A percentile compares a stretch with the other conserved stretches of the same genome.
These are phyloP conservation scores for Orbilia blumenaviensis DNA, from an alignment of 2,329 filamentous ascomycete genomes.

Conservation along the genomic window DNA sequence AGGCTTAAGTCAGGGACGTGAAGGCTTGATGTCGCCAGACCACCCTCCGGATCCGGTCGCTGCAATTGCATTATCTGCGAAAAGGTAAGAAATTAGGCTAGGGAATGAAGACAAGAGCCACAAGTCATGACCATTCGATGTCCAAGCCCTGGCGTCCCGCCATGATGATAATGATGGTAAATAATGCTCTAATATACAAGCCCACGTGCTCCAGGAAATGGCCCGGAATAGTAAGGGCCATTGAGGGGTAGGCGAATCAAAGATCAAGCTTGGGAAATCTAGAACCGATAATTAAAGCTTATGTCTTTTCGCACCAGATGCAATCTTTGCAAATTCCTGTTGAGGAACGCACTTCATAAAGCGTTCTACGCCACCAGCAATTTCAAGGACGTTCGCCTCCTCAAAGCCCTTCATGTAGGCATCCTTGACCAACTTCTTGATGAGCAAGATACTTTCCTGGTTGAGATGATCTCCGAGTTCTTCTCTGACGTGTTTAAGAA, in stretches of 20 bases:
- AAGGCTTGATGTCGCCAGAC: too few species aligned
- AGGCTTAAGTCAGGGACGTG: too few species aligned
- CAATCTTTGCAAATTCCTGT: constrained; percentile 85
- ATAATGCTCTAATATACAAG: too few species aligned
- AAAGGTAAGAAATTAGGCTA: too few species aligned
- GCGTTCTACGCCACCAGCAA: constrained; percentile 82
- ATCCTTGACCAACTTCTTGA: constrained; percentile 82
- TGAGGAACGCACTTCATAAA: constrained; percentile 84
- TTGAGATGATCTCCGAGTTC: constrained; percentile 81
- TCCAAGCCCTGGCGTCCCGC: too few species aligned
- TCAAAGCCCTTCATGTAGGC: constrained; percentile 79
- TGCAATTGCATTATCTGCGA: too few species aligned
- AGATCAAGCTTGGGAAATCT: background rate
- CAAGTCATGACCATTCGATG: too few species aligned
- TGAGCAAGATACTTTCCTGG: constrained; percentile 78
- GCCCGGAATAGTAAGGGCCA: too few species aligned
- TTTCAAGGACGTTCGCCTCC: constrained; percentile 80
- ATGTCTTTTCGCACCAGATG: constrained; percentile 88
- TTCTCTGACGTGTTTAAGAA: constrained; percentile 82
- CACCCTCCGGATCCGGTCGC: too few species aligned
- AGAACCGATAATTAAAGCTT: constrained; percentile 72
- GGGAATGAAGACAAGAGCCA: too few species aligned
- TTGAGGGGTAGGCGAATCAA: background rate
- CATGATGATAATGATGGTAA: too few species aligned
- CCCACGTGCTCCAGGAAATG: background rate